Evolutionary conservation across 1,284 basidiomycete species (phyloP), one percentile per base, ranked within the genome.

Genomic region (Tetrapyrgos nigripes): DNA sequence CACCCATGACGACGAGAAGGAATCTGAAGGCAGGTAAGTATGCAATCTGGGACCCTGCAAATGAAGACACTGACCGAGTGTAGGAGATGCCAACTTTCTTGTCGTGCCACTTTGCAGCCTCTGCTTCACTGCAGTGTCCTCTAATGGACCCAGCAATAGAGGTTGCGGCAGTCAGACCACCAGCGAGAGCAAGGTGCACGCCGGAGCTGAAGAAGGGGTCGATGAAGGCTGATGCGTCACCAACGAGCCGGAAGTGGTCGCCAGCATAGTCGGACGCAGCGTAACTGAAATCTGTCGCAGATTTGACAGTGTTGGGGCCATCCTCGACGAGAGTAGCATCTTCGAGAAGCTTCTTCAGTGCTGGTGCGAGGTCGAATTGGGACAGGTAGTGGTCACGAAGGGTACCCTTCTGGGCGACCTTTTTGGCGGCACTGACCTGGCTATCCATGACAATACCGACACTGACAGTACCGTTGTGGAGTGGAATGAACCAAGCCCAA

Each of bases 401-500:
- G 24, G 28, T 45, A 24, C n/a, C 46, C 14, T 13, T 17, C 17
- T 45, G 45, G 19, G 21, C 27, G 4, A n/a, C 27, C 14, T 17
- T 45, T 43, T 54, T 54, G 19, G 56, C 55, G 17, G 47, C 49
- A 29, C 55, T 29, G 27, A 66, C 63, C 17, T 74, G 73, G 60
- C 84, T 79, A 57, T 84, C 77, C 71, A 84, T 79, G 24, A 88
- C 85, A 49, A 88, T 64, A 3, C 86, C 86, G 3, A 87, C 74
- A 4, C 85, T 87, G 0, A 80, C 80, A 13, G 80, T 77, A 2
- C 80, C 83, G 55, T 80, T 76, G 60, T 83, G 78, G 21, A 88
- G 73, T 3, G 86, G 86, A 44, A 88, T 88, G 58, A 84, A 84
- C 83, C 86, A 88, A 8, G 78, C 81, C 86, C 86, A 87, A 4